phyloP scores from a whole-genome alignment of 2,329 filamentous ascomycete genomes.

The Botrytis aclada region DNA sequence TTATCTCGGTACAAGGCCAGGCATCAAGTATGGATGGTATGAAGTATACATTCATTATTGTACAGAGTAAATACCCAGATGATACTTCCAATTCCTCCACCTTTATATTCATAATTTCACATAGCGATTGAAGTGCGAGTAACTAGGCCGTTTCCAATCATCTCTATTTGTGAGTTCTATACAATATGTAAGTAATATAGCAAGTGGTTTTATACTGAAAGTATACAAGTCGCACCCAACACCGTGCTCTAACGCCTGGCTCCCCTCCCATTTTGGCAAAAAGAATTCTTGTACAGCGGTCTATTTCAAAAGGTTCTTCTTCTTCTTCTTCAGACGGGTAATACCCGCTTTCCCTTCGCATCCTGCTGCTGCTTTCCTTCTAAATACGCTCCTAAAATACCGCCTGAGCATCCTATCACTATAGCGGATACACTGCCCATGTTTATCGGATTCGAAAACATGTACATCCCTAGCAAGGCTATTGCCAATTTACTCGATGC shows the following conservation, averaged over 20 bases:
- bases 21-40: not conserved
- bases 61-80: not conserved
- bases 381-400: constrained; percentile 3
- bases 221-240: not conserved
- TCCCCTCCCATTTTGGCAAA: not conserved
- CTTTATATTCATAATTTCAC: not conserved
- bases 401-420: constrained; percentile 10
- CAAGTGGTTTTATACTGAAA: not conserved
- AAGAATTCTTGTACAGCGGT: not conserved
- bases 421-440: not conserved
- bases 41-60: not conserved
- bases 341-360: not conserved
- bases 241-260: not conserved
- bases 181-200: not conserved
- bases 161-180: not conserved
- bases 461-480: constrained; percentile 10
- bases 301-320: not conserved
- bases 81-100: too few relatives aligned
- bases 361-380: constrained; percentile 9
- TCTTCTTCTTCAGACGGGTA: constrained; percentile 1
- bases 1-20: not conserved
- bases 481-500: constrained; percentile 6
- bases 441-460: constrained; percentile 2
- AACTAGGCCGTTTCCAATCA: not conserved
- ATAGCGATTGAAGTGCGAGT: too few relatives aligned